Base-by-base conservation (phyloP, 1,284 basidiomycete genomes). In the Phlebopus sp. region DNA sequence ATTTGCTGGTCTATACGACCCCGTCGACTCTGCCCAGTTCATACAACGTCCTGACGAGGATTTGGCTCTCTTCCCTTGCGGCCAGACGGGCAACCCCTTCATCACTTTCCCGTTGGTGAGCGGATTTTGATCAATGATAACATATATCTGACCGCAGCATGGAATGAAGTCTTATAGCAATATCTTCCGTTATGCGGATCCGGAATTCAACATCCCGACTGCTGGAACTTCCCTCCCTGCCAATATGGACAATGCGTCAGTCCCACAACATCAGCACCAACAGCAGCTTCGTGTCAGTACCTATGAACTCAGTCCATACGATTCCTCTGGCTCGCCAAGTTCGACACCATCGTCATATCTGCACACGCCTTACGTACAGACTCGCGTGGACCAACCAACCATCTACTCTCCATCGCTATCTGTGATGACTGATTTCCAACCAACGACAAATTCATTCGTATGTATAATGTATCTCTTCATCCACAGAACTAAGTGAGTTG, bases 321-420 rank as follows among this genome's bases (percentile, higher is more conserved):
- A 35, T 19, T 57, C 56, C 32, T 35, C 50, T 11, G 63, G 49
- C 4, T 29, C 27, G 27, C 9, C 27, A 29, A 46, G 37, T 9
- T 62, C 63, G 18, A 51, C 61, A 3, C 38, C 59, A 0, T 60
- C 63, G 37, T 14, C 60, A 63, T 31, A 30, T 52, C 15, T 54
- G 13, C 36, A n/a, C 8, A 64, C 62, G 1, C 62, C 59, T 7
- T 29, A 9, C 23, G 10, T 35, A 10, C 48, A 51, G 37, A 0
- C 4, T 13, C 38, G 37, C n/a, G 11, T 34, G 2, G 5, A 5
- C 14, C 4, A 37, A 3, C 42, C 52, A 37, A 23, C 17, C 5
- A 14, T 62, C 17, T 21, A 41, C 9, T 36, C 36, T 30, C 11
- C 41, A 3, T 52, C 59, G 13, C 59, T 57, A 3, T 63, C 55